Evolutionary conservation across 768 basidiomycete species (phyloP), one percentile per base, ranked within the genome.

Genomic region (Sistotremastrum suecicum): DNA sequence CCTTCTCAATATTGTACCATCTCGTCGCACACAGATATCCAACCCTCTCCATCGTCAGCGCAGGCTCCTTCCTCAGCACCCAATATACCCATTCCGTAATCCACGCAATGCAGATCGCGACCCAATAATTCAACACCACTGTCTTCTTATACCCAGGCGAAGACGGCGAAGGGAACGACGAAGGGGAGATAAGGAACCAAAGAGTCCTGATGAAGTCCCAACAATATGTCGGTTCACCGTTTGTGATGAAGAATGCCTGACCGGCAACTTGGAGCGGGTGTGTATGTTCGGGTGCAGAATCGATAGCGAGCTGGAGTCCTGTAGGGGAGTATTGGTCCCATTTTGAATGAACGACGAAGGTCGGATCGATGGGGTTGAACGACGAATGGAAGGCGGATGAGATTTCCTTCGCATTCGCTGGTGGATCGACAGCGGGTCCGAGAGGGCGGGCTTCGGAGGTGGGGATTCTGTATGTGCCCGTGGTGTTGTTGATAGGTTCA

Each of bases 1-100:
- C 84, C 66, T 84, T 91, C 64, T 98, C 95, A 40, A 92, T 89
- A 57, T 95, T 94, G 63, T 92, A 84, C 69, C 81, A 97, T 51
- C 91, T 71, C 45, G 72, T 72, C 38, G 78, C 79, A 58, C 82
- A 86, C 43, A 75, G 80, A 59, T 78, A 90, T 12, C 75, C 74
- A 29, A 97, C 85, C 52, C 86, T 78, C 63, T 78, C 92, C 47
- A 71, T 70, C 12, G 91, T 98, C 55, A 99, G 87, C 11, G 80
- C 78, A 7, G 88, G 78, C 57, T 87, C 79, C 60, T 77, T 83
- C 6, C 90, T 86, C 3, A 70, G 65, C 36, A 90, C 47, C 71
- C 76, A 80, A 7, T 75, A 71, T 63, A 74, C 78, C 64, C 72
- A 75, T 64, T 98, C 91, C 0, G 80, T 73, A 31, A 77, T 65